Conservation (phyloP, 2,329 filamentous ascomycete genomes). For the Myriosclerotinia curreyana region DNA sequence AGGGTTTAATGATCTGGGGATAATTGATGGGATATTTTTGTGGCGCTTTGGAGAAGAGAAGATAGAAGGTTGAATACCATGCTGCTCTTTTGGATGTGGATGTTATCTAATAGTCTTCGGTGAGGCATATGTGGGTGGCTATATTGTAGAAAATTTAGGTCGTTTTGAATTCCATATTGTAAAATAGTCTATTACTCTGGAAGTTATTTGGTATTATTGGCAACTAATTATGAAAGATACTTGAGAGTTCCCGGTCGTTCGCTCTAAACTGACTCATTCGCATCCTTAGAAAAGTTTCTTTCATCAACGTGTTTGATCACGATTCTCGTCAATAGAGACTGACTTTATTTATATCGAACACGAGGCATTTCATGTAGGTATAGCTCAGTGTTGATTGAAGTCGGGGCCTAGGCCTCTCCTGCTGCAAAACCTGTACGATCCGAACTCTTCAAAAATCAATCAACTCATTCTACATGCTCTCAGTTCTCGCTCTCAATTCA, state of each 20-base stretch:
- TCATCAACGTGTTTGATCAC: neutral
- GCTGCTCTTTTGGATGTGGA: constrained; percentile 18
- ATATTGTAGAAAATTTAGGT: too few species aligned
- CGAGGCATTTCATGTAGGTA: neutral
- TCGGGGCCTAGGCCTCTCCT: neutral
- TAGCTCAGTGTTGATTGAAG: neutral
- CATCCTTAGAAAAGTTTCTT: neutral
- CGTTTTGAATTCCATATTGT: too few species aligned
- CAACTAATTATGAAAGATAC: neutral
- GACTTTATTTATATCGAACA: neutral
- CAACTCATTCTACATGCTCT: neutral
- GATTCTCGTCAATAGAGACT: neutral
- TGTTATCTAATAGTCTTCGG: too few species aligned
- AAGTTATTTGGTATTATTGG: neutral
- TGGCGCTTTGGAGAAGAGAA: neutral
- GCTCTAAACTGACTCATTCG: neutral
- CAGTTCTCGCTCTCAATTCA: neutral
- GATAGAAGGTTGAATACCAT: constrained; percentile 1
- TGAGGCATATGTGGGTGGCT: too few species aligned
- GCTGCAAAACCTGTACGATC: too few species aligned
- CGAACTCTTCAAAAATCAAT: neutral
- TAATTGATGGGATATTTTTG: neutral
- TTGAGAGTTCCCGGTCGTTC: too few species aligned
- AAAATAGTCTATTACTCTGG: too few species aligned
- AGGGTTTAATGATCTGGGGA: too few species aligned